These are phyloP conservation scores for Colletotrichum destructivum DNA, from an alignment of 2,329 filamentous ascomycete species.

Conservation along the genomic window DNA sequence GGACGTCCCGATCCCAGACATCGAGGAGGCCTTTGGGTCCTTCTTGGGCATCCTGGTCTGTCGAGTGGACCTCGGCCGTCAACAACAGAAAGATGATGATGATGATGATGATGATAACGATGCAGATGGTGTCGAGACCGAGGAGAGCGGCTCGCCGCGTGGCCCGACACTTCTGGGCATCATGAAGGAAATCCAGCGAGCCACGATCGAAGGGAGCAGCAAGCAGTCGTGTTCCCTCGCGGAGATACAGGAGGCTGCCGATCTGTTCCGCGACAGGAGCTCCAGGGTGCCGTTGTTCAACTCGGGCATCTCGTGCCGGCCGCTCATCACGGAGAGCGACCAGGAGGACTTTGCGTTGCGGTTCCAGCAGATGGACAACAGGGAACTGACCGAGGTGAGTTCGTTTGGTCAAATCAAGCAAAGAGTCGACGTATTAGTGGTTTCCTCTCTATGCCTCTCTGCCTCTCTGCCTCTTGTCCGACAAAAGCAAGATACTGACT, in stretches of 20 bases:
- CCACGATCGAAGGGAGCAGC: not conserved
- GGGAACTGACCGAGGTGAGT: not conserved
- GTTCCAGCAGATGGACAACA: not conserved
- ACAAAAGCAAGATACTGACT: not conserved
- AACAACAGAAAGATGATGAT: not conserved
- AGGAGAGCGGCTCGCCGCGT: not conserved
- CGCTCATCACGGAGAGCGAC: not conserved
- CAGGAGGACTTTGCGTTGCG: not conserved
- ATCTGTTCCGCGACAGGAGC: not conserved
- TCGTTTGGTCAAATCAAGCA: too few species aligned
- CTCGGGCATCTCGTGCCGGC: not conserved
- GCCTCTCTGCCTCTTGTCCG: too few species aligned
- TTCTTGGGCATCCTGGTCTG: not conserved
- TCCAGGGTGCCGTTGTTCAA: not conserved
- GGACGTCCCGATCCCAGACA: not conserved
- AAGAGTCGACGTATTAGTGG: too few species aligned
- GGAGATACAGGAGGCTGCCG: not conserved
- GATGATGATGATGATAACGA: constrained; percentile 2
- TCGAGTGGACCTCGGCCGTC: not conserved
- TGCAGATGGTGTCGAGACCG: too few species aligned
- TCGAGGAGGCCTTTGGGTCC: not conserved
- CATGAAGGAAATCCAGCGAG: not conserved
- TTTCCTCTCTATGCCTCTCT: too few species aligned
- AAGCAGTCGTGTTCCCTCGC: not conserved
- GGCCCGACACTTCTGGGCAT: not conserved